Evolutionary conservation across 2,329 filamentous ascomycete species (phyloP), one percentile per base, ranked within the genome.

Genomic region (Diaporthe vaccinii): DNA sequence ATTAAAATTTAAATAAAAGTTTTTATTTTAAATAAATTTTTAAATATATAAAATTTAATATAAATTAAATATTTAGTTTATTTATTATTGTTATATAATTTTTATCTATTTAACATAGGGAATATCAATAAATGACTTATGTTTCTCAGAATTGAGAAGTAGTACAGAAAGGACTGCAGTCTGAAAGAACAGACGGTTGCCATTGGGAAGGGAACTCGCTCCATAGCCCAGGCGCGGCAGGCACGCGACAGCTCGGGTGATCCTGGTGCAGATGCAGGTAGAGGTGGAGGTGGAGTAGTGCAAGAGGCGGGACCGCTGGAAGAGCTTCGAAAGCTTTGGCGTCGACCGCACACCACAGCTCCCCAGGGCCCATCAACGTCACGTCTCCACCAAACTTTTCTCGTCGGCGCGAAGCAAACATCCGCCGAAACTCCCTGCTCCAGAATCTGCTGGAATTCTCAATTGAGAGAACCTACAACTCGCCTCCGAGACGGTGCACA

Each of bases 351-450:
- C 39, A 39, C 41, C 53, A 53, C n/a, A 72, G 25, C 55, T 51
- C 51, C 14, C 7, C 31, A 31, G 67, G 44, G 14, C 31, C 65
- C 65, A 55, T 55, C 34, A 72, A 76, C 75, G 75, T 74, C 75
- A 76, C 75, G 46, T 51, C 72, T 74, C 75, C 72, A 76, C 75
- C 67, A 72, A 74, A 74, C 58, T 34, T 76, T 55, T 71, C 28
- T 71, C 28, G 72, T 57, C 59, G 59, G 44, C 31, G 17, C 31
- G 59, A 28, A 22, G 3, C 22, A 51, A n/a, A 20, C 20, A 36
- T 4, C 41, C 41, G 1, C 25, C 10, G 41, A 12, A 8, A 1
- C 61, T n/a, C 17, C 4, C 22, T 53, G 22, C 46, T 39, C 46
- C 46, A 39, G 46, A 28, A n/a, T 53, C 22, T n/a, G 8, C 31